These are phyloP conservation scores for Malus hybrid DNA, from an alignment of 331 rosid species.

Conservation along the genomic window DNA sequence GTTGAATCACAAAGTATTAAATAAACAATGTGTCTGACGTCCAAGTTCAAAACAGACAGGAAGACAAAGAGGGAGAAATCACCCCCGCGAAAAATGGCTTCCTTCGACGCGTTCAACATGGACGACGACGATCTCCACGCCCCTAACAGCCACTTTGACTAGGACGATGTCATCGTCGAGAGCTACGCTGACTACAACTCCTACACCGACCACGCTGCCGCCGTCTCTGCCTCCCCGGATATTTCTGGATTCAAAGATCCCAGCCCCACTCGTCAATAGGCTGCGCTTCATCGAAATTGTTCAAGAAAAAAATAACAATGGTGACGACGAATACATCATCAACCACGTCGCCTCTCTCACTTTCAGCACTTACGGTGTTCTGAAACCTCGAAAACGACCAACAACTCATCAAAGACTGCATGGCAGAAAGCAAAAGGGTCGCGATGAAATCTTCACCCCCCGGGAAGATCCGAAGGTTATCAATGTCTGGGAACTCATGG, in stretches of 20 bases:
- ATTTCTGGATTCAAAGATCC: constrained; percentile 77
- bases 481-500: constrained; percentile 96
- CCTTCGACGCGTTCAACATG: constrained; percentile 69
- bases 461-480: constrained; percentile 50
- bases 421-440: constrained; percentile 21
- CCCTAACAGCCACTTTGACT: constrained; percentile 33
- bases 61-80: neutral
- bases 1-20: no score
- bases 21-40: no score
- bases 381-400: constrained; percentile 47
- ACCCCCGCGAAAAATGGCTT: constrained; percentile 37
- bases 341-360: constrained; percentile 89
- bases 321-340: constrained; percentile 22
- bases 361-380: constrained; percentile 75
- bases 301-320: constrained; percentile 49
- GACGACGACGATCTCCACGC: constrained; percentile 65
- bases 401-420: constrained; percentile 2
- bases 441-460: constrained; percentile 16
- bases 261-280: constrained; percentile 58
- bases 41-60: constrained; percentile 1
- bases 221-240: constrained; percentile 47
- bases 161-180: constrained; percentile 40
- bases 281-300: constrained; percentile 77
- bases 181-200: constrained; percentile 51
- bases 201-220: constrained; percentile 40